A percentile compares a stretch with the other conserved stretches of the same genome.
phyloP scores from a whole-genome alignment of 1,284 basidiomycete species.

The Cutaneotrichosporon spelunceum region DNA sequence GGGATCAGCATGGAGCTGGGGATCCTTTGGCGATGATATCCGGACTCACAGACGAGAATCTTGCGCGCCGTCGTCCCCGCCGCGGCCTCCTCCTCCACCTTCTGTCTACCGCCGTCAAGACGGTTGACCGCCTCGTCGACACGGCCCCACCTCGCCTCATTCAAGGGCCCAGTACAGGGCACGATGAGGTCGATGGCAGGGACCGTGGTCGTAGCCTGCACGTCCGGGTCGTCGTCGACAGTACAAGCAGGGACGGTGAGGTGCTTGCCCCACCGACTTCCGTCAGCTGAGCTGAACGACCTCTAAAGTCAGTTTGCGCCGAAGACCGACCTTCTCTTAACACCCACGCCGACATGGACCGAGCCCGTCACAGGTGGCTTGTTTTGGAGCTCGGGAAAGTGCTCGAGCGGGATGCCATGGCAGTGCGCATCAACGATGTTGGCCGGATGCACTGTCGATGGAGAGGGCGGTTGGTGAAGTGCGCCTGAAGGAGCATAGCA shows the following conservation, averaged over 20 bases:
- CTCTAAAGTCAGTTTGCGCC: not conserved
- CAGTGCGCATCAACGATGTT: slow-evolving; percentile 44
- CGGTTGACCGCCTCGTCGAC: slow-evolving; percentile 67
- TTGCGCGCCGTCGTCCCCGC: slow-evolving; percentile 54
- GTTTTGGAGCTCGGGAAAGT: not conserved
- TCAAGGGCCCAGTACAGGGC: slow-evolving; percentile 33
- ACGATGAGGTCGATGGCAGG: slow-evolving; percentile 44
- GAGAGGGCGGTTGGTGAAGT: slow-evolving; percentile 37
- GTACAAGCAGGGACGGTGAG: slow-evolving; percentile 5
- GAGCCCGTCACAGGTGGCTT: slow-evolving; percentile 11
- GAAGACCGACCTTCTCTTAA: not conserved
- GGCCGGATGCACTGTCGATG: slow-evolving; percentile 38
- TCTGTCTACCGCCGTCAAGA: slow-evolving; percentile 34
- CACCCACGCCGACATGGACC: slow-evolving; percentile 7
- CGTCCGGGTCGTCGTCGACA: not conserved
- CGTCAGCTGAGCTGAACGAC: not conserved
- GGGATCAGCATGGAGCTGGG: not conserved
- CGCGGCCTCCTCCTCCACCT: slow-evolving; percentile 16
- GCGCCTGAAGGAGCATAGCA: slow-evolving; percentile 10
- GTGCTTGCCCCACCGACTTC: slow-evolving; percentile 3
- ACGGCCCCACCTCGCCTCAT: slow-evolving; percentile 63
- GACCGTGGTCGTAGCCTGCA: not conserved
- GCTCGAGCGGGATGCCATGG: slow-evolving; percentile 15
- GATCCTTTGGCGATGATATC: not conserved
- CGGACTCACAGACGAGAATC: slow-evolving; percentile 69